Percentiles rank a stretch among this genome's conserved stretches.
Conservation (phyloP, 2,329 filamentous ascomycete genomes). For the Penicillium sp. region DNA sequence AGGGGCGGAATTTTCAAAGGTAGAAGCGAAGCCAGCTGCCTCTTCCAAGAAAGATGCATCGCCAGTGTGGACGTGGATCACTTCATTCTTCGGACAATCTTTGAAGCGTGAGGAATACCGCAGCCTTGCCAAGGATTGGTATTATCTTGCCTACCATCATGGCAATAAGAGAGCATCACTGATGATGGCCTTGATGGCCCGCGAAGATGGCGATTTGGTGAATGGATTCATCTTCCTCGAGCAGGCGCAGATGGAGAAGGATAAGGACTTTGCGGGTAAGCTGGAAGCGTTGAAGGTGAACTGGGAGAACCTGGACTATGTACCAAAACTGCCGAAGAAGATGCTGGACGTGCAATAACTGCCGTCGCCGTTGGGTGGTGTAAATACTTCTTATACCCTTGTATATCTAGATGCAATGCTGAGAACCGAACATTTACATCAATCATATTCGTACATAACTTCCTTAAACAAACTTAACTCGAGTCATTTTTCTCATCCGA, state of each 20-base stretch:
- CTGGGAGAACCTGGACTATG: constrained; percentile 24
- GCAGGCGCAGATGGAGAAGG: constrained; percentile 2
- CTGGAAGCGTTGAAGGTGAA: constrained; percentile 17
- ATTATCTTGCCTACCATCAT: constrained; percentile 25
- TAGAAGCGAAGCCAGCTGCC: not conserved
- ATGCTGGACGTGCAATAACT: constrained; percentile 23
- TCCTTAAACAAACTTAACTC: not conserved
- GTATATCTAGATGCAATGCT: not conserved
- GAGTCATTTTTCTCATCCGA: not conserved
- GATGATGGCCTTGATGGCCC: constrained; percentile 29
- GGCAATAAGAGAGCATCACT: constrained; percentile 24
- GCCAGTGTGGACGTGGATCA: not conserved
- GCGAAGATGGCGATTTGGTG: constrained; percentile 23
- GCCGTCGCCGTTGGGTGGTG: not conserved
- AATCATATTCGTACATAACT: not conserved
- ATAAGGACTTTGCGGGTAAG: constrained; percentile 8
- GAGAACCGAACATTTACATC: not conserved
- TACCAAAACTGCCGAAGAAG: constrained; percentile 14
- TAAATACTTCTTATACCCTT: not conserved
- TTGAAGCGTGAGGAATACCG: constrained; percentile 25
- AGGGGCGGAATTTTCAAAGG: not conserved
- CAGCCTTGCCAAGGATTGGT: constrained; percentile 35
- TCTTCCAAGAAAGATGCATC: not conserved
- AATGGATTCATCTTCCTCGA: constrained; percentile 19
- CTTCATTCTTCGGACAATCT: constrained; percentile 16